These are phyloP conservation scores for Scheffersomyces stambukii DNA, from an alignment of 1,139 yeast genomes.

Conservation along the genomic window DNA sequence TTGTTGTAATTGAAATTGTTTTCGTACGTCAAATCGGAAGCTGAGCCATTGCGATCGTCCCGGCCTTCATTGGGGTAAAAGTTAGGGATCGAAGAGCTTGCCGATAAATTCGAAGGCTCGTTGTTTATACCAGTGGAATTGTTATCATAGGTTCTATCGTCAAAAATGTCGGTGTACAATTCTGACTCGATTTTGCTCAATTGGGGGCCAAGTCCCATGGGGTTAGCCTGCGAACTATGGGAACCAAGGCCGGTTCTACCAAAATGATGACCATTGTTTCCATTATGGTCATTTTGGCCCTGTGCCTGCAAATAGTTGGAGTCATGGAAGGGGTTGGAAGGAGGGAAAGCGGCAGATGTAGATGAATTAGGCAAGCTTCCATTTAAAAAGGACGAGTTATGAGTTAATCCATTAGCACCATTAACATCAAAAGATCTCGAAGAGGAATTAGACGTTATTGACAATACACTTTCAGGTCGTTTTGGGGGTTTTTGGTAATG, in stretches of 20 bases:
- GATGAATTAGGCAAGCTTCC: conserved; percentile 23
- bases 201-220: conserved; percentile 12
- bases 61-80: neutral
- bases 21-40: conserved; percentile 5
- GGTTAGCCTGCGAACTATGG: too few relatives aligned
- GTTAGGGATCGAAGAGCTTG: conserved; percentile 8
- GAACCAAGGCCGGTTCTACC: conserved; percentile 13
- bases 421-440: conserved; percentile 15
- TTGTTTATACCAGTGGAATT: neutral
- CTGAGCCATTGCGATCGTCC: neutral
- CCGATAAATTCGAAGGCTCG: conserved; percentile 4
- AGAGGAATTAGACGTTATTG: conserved; percentile 40
- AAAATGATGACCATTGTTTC: conserved; percentile 10
- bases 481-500: conserved; percentile 27
- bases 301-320: conserved; percentile 1
- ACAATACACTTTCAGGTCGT: conserved; percentile 42
- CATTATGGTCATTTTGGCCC: conserved; percentile 5
- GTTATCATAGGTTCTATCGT: conserved; percentile 6
- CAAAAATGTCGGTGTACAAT: conserved; percentile 12
- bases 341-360: conserved; percentile 30
- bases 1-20: too few relatives aligned
- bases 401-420: conserved; percentile 5
- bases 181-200: conserved; percentile 13
- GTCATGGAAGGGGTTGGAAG: conserved; percentile 15
- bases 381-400: conserved; percentile 10